Evolutionary conservation across 371 early-diverging fungal genomes (phyloP), one percentile per base, ranked within the genome.

Genomic region (Mucor circinelloides): DNA sequence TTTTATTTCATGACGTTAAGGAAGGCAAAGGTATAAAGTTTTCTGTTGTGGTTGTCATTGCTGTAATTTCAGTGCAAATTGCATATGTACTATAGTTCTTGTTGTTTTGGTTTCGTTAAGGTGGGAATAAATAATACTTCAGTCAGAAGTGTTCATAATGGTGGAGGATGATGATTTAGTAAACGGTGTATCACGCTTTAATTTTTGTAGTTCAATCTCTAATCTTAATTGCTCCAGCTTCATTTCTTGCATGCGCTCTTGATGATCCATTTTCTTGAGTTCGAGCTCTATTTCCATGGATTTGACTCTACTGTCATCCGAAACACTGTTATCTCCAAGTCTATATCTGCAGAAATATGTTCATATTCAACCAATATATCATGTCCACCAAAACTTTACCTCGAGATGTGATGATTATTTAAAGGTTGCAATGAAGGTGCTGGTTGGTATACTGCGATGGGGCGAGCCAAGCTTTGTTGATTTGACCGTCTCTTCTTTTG

Each of bases 221-320:
- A 77, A 56, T 68, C 70, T 52, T 34, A 77, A 59, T 60, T 77
- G 78, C 48, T 77, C 78, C 52, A 77, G 60, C 48, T 74, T 74
- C 78, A 77, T 77, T 40, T 70, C 66, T 56, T 77, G 78, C 78
- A 77, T 77, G 27, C 74, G 71, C 21, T 77, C 78, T 59, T 77
- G 70, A 58, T 77, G 78, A n/a, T 77, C 70, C 78, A 77, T 77
- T 27, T 63, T 68, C 42, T 74, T 77, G 30, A 54, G 44, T 59
- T 71, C 71, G 1, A 77, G 42, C 44, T 77, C 73, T 58, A 73
- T 19, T 48, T 73, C 68, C 67, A 73, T 63, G 2, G 66, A 31
- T 55, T 56, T 67, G 6, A 73, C 25, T 58, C 60, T 64, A 38
- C 63, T 58, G 25, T 70, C 73, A 38, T 73, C 71, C 21, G 66